phyloP scores from a whole-genome alignment of 305 asterid genomes.

The Andrographis paniculata region DNA sequence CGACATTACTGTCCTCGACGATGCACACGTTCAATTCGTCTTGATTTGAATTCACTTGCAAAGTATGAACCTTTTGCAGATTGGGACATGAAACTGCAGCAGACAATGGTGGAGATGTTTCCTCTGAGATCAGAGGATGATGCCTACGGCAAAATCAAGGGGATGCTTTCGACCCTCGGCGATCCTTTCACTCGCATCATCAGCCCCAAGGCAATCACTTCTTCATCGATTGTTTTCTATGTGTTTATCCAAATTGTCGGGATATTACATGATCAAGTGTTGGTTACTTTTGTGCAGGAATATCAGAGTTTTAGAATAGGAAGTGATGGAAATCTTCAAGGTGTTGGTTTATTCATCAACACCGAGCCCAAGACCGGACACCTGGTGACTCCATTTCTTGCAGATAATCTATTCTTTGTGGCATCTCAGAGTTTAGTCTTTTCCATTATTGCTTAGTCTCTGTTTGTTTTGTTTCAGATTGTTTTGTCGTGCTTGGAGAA shows the following conservation, averaged over 20 bases:
- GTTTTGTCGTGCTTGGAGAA: conserved; percentile 80
- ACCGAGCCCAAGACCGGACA: conserved; percentile 75
- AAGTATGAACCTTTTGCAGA: conserved; percentile 32
- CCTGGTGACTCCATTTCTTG: conserved; percentile 39
- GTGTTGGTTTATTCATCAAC: conserved; percentile 79
- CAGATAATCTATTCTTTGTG: no score
- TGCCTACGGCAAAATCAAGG: conserved; percentile 83
- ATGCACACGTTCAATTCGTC: no score
- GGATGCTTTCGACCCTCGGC: conserved; percentile 94
- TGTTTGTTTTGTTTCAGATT: conserved; percentile 35
- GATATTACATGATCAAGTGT: no score
- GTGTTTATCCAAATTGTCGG: no score
- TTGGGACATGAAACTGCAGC: conserved; percentile 90
- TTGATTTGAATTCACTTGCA: conserved; percentile 6
- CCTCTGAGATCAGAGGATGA: conserved; percentile 89
- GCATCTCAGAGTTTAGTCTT: background rate
- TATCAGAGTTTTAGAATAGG: conserved; percentile 87
- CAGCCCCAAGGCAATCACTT: conserved; percentile 60
- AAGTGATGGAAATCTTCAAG: conserved; percentile 92
- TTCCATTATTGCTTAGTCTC: background rate
- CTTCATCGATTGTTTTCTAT: no score
- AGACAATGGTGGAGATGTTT: conserved; percentile 86
- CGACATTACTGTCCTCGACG: no score
- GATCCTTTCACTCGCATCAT: conserved; percentile 90
- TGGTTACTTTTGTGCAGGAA: conserved; percentile 39